phyloP scores from a whole-genome alignment of 1,284 basidiomycete species.

The Bjerkandera adusta region DNA sequence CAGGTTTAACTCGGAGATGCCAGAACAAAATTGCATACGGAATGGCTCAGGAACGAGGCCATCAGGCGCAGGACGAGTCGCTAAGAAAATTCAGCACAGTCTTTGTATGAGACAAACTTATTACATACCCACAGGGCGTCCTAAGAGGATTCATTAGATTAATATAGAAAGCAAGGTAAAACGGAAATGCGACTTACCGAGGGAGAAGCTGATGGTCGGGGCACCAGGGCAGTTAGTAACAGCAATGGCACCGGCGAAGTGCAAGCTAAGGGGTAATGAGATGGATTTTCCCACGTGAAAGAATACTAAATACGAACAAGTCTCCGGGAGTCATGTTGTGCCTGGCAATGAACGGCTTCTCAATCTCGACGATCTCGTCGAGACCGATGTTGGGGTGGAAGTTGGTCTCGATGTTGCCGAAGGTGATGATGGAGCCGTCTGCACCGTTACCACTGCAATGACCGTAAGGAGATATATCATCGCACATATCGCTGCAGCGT shows the following conservation, averaged over 20 bases:
- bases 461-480: too few species aligned
- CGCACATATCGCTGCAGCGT: too few species aligned
- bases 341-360: slow-evolving; percentile 21
- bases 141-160: too few species aligned
- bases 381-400: slow-evolving; percentile 22
- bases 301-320: slow-evolving; percentile 29
- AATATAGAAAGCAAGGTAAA: too few species aligned
- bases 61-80: slow-evolving; percentile 3
- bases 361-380: slow-evolving; percentile 26
- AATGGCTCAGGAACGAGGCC: slow-evolving; percentile 6
- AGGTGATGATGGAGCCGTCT: slow-evolving; percentile 15
- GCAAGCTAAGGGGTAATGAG: too few species aligned
- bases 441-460: slow-evolving; percentile 16
- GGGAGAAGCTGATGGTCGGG: slow-evolving; percentile 10
- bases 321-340: slow-evolving; percentile 17
- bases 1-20: too few species aligned
- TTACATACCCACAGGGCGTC: slow-evolving; percentile 1
- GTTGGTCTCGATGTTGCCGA: slow-evolving; percentile 12
- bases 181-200: slow-evolving; percentile 8
- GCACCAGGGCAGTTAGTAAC: slow-evolving; percentile 24
- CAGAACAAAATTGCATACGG: neutral
- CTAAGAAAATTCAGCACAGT: neutral
- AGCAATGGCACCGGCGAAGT: slow-evolving; percentile 29
- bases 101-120: too few species aligned
- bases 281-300: too few species aligned